These are phyloP conservation scores for Hippophae rhamnoides DNA, from an alignment of 306 rosid species.

Conservation along the genomic window DNA sequence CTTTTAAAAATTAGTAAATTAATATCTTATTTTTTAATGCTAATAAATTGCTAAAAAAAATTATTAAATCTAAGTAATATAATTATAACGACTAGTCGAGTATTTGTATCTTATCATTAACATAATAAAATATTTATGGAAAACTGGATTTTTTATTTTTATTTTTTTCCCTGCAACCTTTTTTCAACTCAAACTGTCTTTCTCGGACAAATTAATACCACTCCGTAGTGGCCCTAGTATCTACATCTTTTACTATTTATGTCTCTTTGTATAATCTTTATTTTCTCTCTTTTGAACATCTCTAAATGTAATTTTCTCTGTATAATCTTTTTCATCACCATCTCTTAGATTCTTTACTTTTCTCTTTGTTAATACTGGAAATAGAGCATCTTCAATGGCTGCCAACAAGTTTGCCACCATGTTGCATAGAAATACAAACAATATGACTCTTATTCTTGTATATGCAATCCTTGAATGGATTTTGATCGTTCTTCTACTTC, in stretches of 20 bases:
- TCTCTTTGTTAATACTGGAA: conserved; percentile 42
- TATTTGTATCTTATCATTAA: too few relatives aligned
- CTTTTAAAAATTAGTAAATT: too few relatives aligned
- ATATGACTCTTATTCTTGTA: conserved; percentile 59
- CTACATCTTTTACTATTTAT: conserved; percentile 18
- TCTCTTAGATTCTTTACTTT: conserved; percentile 17
- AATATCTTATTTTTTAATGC: too few relatives aligned
- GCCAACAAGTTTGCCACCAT: conserved; percentile 85
- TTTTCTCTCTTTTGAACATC: conserved; percentile 1
- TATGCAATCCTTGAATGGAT: conserved; percentile 86
- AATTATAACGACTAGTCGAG: too few relatives aligned
- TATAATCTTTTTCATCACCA: conserved; percentile 6
- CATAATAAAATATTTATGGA: too few relatives aligned
- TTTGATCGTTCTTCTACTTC: conserved; percentile 64
- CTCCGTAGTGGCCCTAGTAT: conserved; percentile 2
- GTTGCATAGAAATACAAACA: conserved; percentile 78
- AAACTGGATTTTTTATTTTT: background rate
- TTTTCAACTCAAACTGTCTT: conserved; percentile 20
- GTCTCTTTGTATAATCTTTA: conserved; percentile 9
- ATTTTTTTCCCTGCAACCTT: conserved; percentile 9
- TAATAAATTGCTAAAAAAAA: too few relatives aligned
- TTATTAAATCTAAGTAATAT: too few relatives aligned
- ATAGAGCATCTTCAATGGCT: conserved; percentile 61
- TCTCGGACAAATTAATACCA: conserved; percentile 34
- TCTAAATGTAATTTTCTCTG: background rate